Evolutionary conservation across 2,329 filamentous ascomycete species (phyloP).

Genomic region (Phaeoacremonium minimum): DNA sequence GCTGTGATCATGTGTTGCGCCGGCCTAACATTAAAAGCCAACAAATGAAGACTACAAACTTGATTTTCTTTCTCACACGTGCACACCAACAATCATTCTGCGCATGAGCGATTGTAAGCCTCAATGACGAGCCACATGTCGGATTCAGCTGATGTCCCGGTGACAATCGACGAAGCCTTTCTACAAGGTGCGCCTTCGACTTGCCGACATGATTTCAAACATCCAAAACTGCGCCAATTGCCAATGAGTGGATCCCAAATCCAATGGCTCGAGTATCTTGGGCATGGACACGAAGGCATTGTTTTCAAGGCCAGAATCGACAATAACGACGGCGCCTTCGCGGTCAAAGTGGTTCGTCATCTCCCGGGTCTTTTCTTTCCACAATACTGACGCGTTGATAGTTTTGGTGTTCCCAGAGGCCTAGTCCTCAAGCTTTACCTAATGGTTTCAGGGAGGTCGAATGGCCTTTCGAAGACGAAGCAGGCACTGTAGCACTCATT

Average conservation of each 20-base stretch:
- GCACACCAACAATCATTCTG: no score
- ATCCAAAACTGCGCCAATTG: not conserved
- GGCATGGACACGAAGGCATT: not conserved
- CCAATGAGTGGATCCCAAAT: not conserved
- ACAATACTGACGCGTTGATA: not conserved
- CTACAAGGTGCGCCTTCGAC: not conserved
- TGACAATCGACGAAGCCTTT: not conserved
- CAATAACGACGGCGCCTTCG: not conserved
- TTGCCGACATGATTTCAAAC: not conserved
- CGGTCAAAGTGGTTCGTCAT: not conserved
- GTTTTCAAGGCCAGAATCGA: not conserved
- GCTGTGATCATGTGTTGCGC: no score
- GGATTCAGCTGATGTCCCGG: no score
- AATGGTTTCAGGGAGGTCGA: not conserved
- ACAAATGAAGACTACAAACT: no score
- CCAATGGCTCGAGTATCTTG: not conserved
- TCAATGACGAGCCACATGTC: no score
- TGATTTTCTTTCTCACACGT: no score
- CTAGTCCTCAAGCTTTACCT: not conserved
- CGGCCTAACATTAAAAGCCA: no score
- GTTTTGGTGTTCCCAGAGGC: not conserved
- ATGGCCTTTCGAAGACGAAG: not conserved
- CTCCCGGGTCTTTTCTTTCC: not conserved
- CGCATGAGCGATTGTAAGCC: no score
- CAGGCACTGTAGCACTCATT: not conserved